These are phyloP conservation scores for Picea engelmannii DNA, from an alignment of 83 land plant species.

Conservation along the genomic window DNA sequence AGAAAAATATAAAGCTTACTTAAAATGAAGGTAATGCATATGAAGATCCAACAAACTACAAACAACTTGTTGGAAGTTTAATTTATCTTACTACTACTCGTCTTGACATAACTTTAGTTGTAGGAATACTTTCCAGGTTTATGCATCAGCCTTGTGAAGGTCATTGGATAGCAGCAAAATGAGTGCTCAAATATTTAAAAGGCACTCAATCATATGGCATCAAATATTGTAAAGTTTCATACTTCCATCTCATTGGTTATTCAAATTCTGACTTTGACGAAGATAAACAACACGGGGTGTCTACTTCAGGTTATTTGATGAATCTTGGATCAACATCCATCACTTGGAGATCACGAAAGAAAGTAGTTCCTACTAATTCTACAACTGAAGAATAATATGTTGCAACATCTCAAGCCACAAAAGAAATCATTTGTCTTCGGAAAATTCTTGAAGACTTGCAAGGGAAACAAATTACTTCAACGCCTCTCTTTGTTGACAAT, in stretches of 20 bases:
- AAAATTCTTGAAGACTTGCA: not conserved
- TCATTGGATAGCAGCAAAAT: no score
- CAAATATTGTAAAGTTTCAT: not conserved
- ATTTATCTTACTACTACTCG: not conserved
- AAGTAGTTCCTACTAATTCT: not conserved
- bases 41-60: not conserved
- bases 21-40: not conserved
- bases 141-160: no score
- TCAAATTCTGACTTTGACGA: not conserved
- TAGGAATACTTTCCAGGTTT: no score
- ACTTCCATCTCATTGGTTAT: not conserved
- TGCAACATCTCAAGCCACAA: not conserved
- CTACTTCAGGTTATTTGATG: not conserved
- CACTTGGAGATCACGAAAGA: not conserved
- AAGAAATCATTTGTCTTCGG: not conserved
- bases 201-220: not conserved
- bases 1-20: not conserved
- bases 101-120: no score
- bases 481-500: not conserved
- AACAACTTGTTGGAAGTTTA: not conserved
- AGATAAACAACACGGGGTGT: not conserved
- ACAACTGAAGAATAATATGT: not conserved
- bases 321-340: not conserved
- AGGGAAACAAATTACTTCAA: not conserved
- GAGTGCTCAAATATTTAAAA: not conserved